Conservation (phyloP, 225 moss, liverwort and hornwort genomes). For the Lunularia cruciata region DNA sequence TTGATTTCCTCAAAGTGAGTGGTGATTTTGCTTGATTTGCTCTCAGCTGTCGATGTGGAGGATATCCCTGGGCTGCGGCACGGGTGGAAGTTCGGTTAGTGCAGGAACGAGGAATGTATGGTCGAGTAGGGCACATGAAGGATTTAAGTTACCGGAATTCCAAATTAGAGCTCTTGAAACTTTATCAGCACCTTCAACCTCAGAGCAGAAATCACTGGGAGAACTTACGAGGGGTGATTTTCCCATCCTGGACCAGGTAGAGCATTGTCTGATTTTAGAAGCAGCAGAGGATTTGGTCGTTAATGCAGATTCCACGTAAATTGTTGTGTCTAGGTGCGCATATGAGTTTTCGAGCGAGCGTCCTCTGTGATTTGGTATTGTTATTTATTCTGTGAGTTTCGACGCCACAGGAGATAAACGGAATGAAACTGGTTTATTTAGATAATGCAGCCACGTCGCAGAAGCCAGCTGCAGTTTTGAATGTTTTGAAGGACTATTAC, state of each 20-base stretch:
- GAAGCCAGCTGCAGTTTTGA: slow-evolving; percentile 69
- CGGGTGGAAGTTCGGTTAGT: too few relatives aligned
- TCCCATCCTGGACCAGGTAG: slow-evolving; percentile 71
- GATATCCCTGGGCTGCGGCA: background rate
- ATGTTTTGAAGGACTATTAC: slow-evolving; percentile 68
- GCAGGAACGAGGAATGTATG: background rate
- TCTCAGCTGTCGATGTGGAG: background rate
- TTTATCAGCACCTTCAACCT: slow-evolving; percentile 13
- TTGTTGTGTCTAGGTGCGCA: background rate
- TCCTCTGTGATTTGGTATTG: background rate
- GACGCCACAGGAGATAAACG: slow-evolving; percentile 58
- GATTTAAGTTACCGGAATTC: background rate
- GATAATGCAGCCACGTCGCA: slow-evolving; percentile 93
- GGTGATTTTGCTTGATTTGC: background rate
- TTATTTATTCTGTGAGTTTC: too few relatives aligned
- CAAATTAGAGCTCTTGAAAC: slow-evolving; percentile 31
- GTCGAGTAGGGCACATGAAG: slow-evolving; percentile 7
- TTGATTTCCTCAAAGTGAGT: too few relatives aligned
- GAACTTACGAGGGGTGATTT: slow-evolving; percentile 64
- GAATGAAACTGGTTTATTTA: slow-evolving; percentile 68
- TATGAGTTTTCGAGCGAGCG: background rate
- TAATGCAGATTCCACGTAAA: background rate
- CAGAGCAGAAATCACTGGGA: slow-evolving; percentile 47
- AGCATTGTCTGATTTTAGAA: background rate
- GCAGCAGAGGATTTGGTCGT: background rate